phyloP scores from a whole-genome alignment of 495 filamentous ascomycete species.

The Astrothelium macrocarpum region DNA sequence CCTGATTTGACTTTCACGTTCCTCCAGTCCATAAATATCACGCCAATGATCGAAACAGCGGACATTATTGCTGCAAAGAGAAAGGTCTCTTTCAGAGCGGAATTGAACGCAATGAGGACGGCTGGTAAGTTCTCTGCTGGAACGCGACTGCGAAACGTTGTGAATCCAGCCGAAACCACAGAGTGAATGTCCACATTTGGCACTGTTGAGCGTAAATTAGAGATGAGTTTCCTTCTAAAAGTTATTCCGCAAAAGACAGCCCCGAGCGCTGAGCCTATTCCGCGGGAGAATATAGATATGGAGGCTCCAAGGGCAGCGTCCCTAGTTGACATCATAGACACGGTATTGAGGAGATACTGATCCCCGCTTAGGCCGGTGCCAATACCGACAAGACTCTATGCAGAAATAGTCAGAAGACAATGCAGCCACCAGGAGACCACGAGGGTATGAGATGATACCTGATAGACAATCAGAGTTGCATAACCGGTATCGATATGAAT shows the following conservation, averaged over 20 bases:
- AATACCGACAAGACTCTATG: conserved; percentile 48
- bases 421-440: too few species aligned
- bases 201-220: neutral
- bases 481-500: conserved; percentile 45
- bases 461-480: conserved; percentile 69
- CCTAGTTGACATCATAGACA: conserved; percentile 50
- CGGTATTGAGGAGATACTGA: conserved; percentile 55
- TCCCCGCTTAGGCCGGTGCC: conserved; percentile 64
- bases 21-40: conserved; percentile 51
- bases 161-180: neutral
- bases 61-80: conserved; percentile 44
- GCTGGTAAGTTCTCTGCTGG: conserved; percentile 32
- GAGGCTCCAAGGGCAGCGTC: conserved; percentile 62
- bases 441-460: too few species aligned
- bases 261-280: conserved; percentile 24
- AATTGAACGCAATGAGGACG: conserved; percentile 49
- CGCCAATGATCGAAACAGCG: conserved; percentile 41
- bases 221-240: neutral
- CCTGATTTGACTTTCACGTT: conserved; percentile 42
- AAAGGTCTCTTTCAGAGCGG: conserved; percentile 45
- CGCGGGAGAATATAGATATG: conserved; percentile 27
- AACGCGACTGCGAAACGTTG: conserved; percentile 32
- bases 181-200: neutral
- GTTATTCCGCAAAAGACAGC: neutral
- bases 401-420: neutral